These are phyloP conservation scores for Melaleuca alternifolia DNA, from an alignment of 345 rosid genomes.

Conservation along the genomic window DNA sequence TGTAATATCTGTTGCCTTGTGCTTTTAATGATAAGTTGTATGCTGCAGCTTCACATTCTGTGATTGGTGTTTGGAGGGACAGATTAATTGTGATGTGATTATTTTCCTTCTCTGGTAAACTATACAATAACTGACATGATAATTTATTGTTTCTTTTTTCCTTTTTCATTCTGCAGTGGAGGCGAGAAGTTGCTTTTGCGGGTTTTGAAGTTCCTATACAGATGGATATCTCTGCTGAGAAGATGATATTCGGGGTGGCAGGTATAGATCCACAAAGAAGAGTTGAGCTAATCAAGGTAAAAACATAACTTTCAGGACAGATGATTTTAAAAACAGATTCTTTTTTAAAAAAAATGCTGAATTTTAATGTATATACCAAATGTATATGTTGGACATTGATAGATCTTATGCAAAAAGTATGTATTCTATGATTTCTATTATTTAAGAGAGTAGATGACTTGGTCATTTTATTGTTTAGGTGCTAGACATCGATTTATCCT, in stretches of 20 bases:
- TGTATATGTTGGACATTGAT: conserved; percentile 58
- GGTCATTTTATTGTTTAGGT: conserved; percentile 29
- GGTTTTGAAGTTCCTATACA: conserved; percentile 96
- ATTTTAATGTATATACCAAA: background rate
- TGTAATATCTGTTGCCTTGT: background rate
- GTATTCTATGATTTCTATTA: background rate
- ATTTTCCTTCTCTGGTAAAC: background rate
- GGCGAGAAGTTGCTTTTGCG: conserved; percentile 93
- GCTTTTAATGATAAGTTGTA: background rate
- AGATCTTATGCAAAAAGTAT: background rate
- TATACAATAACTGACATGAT: background rate
- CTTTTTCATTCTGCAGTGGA: conserved; percentile 48
- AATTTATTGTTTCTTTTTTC: background rate
- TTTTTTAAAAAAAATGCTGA: background rate
- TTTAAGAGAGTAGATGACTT: background rate
- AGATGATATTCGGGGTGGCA: conserved; percentile 85
- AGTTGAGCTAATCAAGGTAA: conserved; percentile 78
- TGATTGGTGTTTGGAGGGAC: background rate
- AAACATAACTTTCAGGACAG: background rate
- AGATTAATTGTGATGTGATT: background rate
- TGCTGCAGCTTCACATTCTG: background rate
- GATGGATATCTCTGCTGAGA: conserved; percentile 85
- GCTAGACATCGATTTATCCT: conserved; percentile 70
- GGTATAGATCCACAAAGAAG: conserved; percentile 82
- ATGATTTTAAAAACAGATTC: background rate